Base-by-base conservation (phyloP, 345 rosid genomes). In the Boechera divaricarpa region DNA sequence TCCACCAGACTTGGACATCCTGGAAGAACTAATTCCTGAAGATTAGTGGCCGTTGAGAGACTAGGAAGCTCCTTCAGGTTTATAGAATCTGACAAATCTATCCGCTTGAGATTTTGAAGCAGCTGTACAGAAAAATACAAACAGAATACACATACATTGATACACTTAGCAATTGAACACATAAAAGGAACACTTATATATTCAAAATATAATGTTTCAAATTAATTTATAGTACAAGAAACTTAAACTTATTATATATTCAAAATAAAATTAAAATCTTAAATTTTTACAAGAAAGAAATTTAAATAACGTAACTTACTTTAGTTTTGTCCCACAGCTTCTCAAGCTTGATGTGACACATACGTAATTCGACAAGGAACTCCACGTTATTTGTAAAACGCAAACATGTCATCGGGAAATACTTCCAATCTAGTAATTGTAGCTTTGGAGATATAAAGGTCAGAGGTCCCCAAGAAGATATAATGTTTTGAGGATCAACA, bases 241-340 rank as follows among this genome's bases (percentile, higher is more conserved):
- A 21, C 24, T 21, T 21, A 21, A 21, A 21, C 24, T 21, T 21
- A 21, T 21, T 31, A 29, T 55, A 21, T 21, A 21, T 21, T 12
- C 11, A 7, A n/a, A 15, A 4, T 15, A 13, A 15, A 31, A 15
- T 4, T 33, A 15, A 3, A 32, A 32, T 7, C 24, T 21, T 21
- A 21, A 21, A 21, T 21, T 21, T 21, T 21, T 21, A 21, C 31
- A 56, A 13, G 0, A 3, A 7, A 58, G 0, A 32, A 4, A 10
- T 8, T 35, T 35, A 9, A 35, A 9, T 21, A 21, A 21, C 24
- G 24, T 9, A 0, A 38, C 65, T 60, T 38, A 60, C 82, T 57
- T 69, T 63, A 8, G 1, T 38, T 44, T 49, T 53, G 0, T 53
- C 36, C 82, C 80, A 82, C 1, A 82, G 4, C 54, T 75, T 58